Conservation (phyloP, 495 filamentous ascomycete genomes). For the Platismatia glauca region DNA sequence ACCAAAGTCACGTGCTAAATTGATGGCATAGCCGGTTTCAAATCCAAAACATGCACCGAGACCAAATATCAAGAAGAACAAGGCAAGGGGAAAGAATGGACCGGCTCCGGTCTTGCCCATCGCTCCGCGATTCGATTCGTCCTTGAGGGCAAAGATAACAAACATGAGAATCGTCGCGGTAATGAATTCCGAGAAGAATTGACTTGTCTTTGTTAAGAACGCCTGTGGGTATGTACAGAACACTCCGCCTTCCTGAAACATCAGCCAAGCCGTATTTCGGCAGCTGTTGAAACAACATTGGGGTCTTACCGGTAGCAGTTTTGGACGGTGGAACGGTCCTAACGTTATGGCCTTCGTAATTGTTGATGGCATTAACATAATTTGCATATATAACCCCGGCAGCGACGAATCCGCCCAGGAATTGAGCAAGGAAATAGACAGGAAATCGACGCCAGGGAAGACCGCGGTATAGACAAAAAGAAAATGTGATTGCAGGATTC, state of each 20-base stretch:
- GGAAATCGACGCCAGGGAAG: constrained; percentile 54
- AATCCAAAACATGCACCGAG: constrained; percentile 60
- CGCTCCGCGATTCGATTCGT: constrained; percentile 43
- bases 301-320: constrained; percentile 41
- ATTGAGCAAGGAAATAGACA: constrained; percentile 44
- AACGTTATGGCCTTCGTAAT: constrained; percentile 44
- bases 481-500: constrained; percentile 57
- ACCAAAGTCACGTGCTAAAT: constrained; percentile 58
- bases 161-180: constrained; percentile 55
- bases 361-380: constrained; percentile 45
- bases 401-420: constrained; percentile 46
- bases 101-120: constrained; percentile 34
- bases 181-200: constrained; percentile 59
- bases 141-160: constrained; percentile 57
- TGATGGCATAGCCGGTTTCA: constrained; percentile 63
- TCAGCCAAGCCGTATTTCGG: neutral
- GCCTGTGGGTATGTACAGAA: constrained; percentile 58
- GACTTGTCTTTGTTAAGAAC: constrained; percentile 49
- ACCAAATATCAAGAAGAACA: constrained; percentile 59
- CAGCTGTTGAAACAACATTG: neutral
- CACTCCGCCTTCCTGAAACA: constrained; percentile 34
- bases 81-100: constrained; percentile 42
- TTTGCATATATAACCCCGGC: constrained; percentile 50
- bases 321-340: constrained; percentile 48
- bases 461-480: constrained; percentile 52